Conservation (phyloP, 352 stramenopile species). For the Phytophthora capsici region DNA sequence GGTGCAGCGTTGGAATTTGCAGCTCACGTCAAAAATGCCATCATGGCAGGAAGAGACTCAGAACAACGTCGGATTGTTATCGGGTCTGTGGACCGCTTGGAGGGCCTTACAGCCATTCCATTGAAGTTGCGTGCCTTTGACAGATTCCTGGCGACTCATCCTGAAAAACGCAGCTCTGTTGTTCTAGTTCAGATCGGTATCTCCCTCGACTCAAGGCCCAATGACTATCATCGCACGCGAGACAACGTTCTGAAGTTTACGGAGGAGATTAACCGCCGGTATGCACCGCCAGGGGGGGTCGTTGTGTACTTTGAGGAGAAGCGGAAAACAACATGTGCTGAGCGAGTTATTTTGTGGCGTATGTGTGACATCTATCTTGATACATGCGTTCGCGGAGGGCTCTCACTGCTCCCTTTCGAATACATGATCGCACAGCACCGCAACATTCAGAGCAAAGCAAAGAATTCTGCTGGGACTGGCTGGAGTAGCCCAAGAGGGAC, state of each 20-base stretch:
- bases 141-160: conserved; percentile 92
- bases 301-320: conserved; percentile 84
- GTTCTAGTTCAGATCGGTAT: conserved; percentile 83
- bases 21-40: conserved; percentile 50
- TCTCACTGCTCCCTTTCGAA: conserved; percentile 81
- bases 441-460: conserved; percentile 50
- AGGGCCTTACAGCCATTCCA: conserved; percentile 96
- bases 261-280: conserved; percentile 92
- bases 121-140: conserved; percentile 97
- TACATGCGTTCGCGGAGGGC: conserved; percentile 65
- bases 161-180: conserved; percentile 69
- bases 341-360: conserved; percentile 74
- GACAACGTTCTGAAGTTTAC: conserved; percentile 93
- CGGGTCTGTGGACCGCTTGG: conserved; percentile 93
- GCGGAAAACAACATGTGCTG: conserved; percentile 63
- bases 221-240: conserved; percentile 94
- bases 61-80: conserved; percentile 68
- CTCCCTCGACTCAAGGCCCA: conserved; percentile 73
- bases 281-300: conserved; percentile 52
- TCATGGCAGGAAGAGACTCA: conserved; percentile 28
- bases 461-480: conserved; percentile 11
- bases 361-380: conserved; percentile 78
- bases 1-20: conserved; percentile 33
- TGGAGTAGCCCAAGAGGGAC: conserved; percentile 35
- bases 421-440: conserved; percentile 75